These are phyloP conservation scores for Symbiodinium natans DNA, from an alignment of 73 alveolate species.

Conservation along the genomic window DNA sequence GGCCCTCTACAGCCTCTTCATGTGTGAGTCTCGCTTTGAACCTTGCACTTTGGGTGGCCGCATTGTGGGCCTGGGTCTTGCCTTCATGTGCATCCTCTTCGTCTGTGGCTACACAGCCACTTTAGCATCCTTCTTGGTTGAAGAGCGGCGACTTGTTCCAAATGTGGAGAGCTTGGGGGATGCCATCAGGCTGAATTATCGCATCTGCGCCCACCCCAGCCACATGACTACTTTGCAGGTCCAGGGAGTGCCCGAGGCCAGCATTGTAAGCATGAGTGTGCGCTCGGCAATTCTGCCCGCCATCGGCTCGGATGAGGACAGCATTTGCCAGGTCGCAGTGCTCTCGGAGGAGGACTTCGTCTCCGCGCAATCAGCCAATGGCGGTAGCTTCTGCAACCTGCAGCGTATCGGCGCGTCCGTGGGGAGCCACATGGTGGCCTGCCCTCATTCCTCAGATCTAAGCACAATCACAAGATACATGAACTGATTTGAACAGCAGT, in stretches of 20 bases:
- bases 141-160: conserved; percentile 16
- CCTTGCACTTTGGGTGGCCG: conserved; percentile 68
- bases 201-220: conserved; percentile 48
- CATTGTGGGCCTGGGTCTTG: conserved; percentile 38
- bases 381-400: background rate
- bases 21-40: conserved; percentile 78
- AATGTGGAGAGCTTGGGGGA: conserved; percentile 9
- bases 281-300: background rate
- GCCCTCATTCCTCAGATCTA: too few species aligned
- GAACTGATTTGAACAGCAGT: too few species aligned
- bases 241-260: background rate
- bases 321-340: background rate
- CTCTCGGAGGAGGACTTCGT: background rate
- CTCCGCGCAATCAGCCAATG: background rate
- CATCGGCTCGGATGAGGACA: background rate
- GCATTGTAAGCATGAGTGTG: background rate
- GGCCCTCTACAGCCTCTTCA: conserved; percentile 48
- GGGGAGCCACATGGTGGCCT: background rate
- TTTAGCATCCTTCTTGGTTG: conserved; percentile 81
- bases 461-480: too few species aligned
- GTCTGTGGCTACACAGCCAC: conserved; percentile 87
- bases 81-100: conserved; percentile 8
- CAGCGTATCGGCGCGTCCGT: background rate
- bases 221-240: background rate
- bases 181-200: conserved; percentile 31